phyloP scores from a whole-genome alignment of 2,329 filamentous ascomycete species.

The Penicillium nordicum region DNA sequence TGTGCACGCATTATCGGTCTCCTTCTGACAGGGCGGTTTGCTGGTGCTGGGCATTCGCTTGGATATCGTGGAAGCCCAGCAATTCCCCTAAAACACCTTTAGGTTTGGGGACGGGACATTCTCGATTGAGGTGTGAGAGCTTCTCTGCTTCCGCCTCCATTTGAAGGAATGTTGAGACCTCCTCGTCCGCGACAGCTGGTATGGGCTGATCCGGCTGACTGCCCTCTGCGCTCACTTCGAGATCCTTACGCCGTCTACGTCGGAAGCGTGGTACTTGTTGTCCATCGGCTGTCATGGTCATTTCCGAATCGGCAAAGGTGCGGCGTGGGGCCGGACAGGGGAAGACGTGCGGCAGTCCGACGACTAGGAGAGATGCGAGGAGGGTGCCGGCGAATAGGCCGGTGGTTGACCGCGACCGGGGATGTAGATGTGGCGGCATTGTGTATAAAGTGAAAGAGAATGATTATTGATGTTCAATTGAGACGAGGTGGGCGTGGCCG shows the following conservation, averaged over 20 bases:
- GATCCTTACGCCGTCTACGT: slow-evolving; percentile 36
- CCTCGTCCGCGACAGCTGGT: slow-evolving; percentile 32
- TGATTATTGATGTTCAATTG: slow-evolving; percentile 10
- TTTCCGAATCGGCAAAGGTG: slow-evolving; percentile 67
- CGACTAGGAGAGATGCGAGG: slow-evolving; percentile 84
- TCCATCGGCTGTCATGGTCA: slow-evolving; percentile 41
- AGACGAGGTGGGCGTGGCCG: slow-evolving; percentile 16
- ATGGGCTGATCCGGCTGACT: slow-evolving; percentile 13
- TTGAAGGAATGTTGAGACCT: slow-evolving; percentile 45
- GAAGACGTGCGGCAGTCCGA: slow-evolving; percentile 82
- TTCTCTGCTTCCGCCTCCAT: slow-evolving; percentile 41
- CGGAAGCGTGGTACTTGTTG: slow-evolving; percentile 41
- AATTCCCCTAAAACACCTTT: slow-evolving; percentile 72
- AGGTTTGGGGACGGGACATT: slow-evolving; percentile 92
- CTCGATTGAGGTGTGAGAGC: slow-evolving; percentile 54
- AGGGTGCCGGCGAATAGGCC: slow-evolving; percentile 94
- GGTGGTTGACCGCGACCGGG: slow-evolving; percentile 86
- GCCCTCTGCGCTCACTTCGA: slow-evolving; percentile 19
- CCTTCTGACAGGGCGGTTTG: slow-evolving; percentile 16
- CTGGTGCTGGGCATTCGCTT: slow-evolving; percentile 17
- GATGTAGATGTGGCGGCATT: slow-evolving; percentile 86
- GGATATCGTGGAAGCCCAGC: slow-evolving; percentile 61
- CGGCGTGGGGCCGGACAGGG: slow-evolving; percentile 82
- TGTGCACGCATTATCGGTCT: slow-evolving; percentile 7
- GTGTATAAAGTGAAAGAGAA: slow-evolving; percentile 22